These are phyloP conservation scores for Cladosporium sp. DNA, from an alignment of 2,329 filamentous ascomycete genomes.

Conservation along the genomic window DNA sequence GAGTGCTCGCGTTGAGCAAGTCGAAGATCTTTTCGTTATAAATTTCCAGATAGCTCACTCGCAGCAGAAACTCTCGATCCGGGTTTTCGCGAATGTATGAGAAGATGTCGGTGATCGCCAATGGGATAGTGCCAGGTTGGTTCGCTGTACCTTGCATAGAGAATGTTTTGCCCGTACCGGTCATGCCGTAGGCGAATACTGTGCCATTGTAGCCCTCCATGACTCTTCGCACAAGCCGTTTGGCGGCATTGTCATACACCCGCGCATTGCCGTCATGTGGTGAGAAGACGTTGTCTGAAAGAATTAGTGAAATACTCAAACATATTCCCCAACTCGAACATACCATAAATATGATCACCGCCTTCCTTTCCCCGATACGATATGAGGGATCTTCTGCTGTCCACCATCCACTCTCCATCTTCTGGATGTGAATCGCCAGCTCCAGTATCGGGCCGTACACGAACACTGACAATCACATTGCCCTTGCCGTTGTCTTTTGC, in stretches of 20 bases:
- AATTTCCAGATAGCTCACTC: constrained; percentile 97
- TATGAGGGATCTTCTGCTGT: constrained; percentile 76
- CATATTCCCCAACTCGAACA: constrained; percentile 25
- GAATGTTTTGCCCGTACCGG: constrained; percentile 96
- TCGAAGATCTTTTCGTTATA: constrained; percentile 99
- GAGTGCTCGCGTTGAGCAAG: constrained; percentile 68
- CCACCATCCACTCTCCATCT: constrained; percentile 88
- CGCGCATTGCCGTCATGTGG: constrained; percentile 89
- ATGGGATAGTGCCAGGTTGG: constrained; percentile 90
- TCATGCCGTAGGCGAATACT: constrained; percentile 98
- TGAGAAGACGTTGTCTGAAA: constrained; percentile 88
- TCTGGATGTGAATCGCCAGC: constrained; percentile 53
- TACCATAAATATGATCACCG: constrained; percentile 89
- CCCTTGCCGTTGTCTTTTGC: constrained; percentile 70
- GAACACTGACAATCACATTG: constrained; percentile 92
- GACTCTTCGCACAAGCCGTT: constrained; percentile 87
- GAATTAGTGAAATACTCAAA: constrained; percentile 2
- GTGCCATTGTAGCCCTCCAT: constrained; percentile 99
- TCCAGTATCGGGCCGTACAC: constrained; percentile 78
- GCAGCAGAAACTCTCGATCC: constrained; percentile 84
- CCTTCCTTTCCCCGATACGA: constrained; percentile 83
- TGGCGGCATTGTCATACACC: constrained; percentile 91
- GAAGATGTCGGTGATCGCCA: constrained; percentile 98
- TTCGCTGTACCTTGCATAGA: constrained; percentile 98
- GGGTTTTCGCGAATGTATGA: constrained; percentile 98